These are phyloP conservation scores for Mikania micrantha DNA, from an alignment of 129 eudicot genomes.

Conservation along the genomic window DNA sequence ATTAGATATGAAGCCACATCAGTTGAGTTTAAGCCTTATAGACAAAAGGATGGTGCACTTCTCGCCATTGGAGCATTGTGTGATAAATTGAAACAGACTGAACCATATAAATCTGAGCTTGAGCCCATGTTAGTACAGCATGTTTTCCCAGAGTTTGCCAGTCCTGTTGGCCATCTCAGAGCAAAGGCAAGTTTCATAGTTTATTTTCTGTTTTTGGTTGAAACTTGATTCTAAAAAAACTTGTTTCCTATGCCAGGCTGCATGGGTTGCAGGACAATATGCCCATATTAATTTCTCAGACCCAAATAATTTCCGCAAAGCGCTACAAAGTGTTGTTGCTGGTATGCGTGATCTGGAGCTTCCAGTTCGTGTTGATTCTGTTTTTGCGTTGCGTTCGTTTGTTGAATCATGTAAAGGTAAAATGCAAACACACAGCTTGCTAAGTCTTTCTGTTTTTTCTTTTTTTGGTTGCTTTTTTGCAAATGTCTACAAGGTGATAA, in stretches of 20 bases:
- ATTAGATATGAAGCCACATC: constrained; percentile 71
- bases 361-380: constrained; percentile 98
- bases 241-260: constrained; percentile 52
- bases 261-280: constrained; percentile 99
- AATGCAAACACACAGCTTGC: not conserved
- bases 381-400: constrained; percentile 92
- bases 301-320: constrained; percentile 78
- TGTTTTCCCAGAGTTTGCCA: constrained; percentile 91
- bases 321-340: constrained; percentile 84
- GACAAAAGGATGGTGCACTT: constrained; percentile 97
- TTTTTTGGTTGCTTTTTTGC: not conserved
- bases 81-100: constrained; percentile 84
- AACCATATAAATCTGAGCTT: constrained; percentile 91
- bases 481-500: not conserved
- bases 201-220: constrained; percentile 1
- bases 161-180: too few species aligned
- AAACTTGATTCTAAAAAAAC: not conserved
- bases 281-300: constrained; percentile 87
- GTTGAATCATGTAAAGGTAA: constrained; percentile 87
- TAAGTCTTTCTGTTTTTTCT: not conserved
- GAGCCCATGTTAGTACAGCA: constrained; percentile 92
- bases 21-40: constrained; percentile 64
- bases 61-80: constrained; percentile 94
- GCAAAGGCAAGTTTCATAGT: constrained; percentile 54
- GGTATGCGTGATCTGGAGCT: constrained; percentile 97